These are phyloP conservation scores for Pseudoperonospora humuli DNA, from an alignment of 352 stramenopile genomes.

Conservation along the genomic window DNA sequence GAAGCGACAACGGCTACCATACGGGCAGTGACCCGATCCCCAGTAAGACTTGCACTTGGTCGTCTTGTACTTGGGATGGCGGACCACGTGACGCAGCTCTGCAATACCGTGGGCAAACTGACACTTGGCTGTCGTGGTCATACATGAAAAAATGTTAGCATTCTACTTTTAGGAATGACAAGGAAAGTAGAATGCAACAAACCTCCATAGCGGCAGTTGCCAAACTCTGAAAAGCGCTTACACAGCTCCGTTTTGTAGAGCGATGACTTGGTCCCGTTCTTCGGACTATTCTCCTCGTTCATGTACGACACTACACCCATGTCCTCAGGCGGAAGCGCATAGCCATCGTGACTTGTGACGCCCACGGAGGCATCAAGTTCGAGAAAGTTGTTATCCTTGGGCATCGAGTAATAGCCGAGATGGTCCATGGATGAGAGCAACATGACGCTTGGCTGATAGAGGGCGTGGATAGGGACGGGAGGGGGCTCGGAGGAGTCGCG, in stretches of 20 bases:
- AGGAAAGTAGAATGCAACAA: background rate
- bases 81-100: conserved; percentile 76
- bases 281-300: conserved; percentile 76
- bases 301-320: conserved; percentile 34
- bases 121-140: conserved; percentile 55
- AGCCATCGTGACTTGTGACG: conserved; percentile 22
- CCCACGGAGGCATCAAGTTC: conserved; percentile 46
- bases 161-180: background rate
- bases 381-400: conserved; percentile 60
- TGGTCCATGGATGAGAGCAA: conserved; percentile 78
- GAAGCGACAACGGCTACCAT: conserved; percentile 81
- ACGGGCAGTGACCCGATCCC: conserved; percentile 82
- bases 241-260: conserved; percentile 86
- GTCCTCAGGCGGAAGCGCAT: conserved; percentile 41
- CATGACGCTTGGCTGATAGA: conserved; percentile 29
- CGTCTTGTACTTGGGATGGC: conserved; percentile 89
- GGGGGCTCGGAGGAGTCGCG: conserved; percentile 10
- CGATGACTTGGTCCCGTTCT: conserved; percentile 81
- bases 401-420: conserved; percentile 76
- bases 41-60: conserved; percentile 89
- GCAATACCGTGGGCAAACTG: conserved; percentile 79
- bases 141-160: conserved; percentile 6
- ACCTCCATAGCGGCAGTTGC: conserved; percentile 83
- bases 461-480: background rate
- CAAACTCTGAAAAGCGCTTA: conserved; percentile 83